phyloP scores from a whole-genome alignment of 2,329 filamentous ascomycete species.

The Canariomyces notabilis region DNA sequence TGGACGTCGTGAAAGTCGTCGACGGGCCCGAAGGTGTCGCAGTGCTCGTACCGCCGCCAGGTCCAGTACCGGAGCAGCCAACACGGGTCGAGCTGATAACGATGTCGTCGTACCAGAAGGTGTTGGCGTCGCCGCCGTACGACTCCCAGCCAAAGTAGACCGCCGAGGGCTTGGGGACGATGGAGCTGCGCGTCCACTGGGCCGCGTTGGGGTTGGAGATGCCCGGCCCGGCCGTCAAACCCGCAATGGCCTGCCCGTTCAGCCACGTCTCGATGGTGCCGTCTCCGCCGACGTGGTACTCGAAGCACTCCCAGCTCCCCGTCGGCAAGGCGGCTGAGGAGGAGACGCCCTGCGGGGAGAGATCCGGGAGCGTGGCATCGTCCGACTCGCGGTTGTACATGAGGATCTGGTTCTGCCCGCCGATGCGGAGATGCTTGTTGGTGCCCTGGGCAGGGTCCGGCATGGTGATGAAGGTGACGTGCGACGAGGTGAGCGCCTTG shows the following conservation, averaged over 20 bases:
- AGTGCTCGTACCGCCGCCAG: background rate
- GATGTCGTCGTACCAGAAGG: conserved; percentile 60
- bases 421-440: conserved; percentile 58
- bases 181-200: conserved; percentile 46
- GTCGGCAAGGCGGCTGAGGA: conserved; percentile 47
- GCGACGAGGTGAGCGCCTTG: conserved; percentile 52
- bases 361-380: conserved; percentile 57
- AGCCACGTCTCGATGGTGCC: conserved; percentile 58
- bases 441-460: conserved; percentile 50
- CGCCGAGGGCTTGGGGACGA: conserved; percentile 48
- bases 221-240: conserved; percentile 44
- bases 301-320: conserved; percentile 53
- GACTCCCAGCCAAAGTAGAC: conserved; percentile 61
- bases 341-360: conserved; percentile 55
- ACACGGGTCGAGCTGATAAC: conserved; percentile 42
- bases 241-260: conserved; percentile 46
- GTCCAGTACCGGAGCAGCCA: conserved; percentile 42
- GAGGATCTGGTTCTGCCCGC: conserved; percentile 54
- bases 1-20: background rate
- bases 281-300: conserved; percentile 55
- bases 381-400: conserved; percentile 62
- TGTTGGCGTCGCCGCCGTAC: conserved; percentile 56
- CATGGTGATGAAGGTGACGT: conserved; percentile 62
- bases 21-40: too few species aligned
- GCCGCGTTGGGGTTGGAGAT: conserved; percentile 45